Evolutionary conservation across 2,329 filamentous ascomycete genomes (phyloP).

Genomic region (Capronia americana): DNA sequence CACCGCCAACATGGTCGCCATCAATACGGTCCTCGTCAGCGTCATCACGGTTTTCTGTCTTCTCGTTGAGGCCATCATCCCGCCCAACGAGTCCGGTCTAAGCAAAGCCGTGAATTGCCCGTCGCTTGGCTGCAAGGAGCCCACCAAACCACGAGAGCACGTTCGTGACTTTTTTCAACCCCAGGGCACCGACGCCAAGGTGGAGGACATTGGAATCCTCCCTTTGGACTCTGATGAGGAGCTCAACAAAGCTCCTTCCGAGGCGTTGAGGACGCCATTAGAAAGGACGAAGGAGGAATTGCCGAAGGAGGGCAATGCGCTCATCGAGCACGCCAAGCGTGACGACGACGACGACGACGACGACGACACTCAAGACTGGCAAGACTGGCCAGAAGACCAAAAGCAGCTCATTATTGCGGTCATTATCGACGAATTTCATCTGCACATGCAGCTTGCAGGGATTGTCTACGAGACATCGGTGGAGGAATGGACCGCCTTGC

Average conservation of each 20-base stretch:
- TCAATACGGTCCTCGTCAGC: background rate
- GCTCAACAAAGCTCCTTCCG: background rate
- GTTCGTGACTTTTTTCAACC: background rate
- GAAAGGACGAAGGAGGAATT: background rate
- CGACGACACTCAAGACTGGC: background rate
- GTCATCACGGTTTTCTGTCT: background rate
- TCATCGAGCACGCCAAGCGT: slow-evolving; percentile 2
- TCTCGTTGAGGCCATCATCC: background rate
- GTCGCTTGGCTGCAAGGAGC: background rate
- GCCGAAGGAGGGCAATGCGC: background rate
- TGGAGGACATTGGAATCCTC: background rate
- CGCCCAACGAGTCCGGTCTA: background rate
- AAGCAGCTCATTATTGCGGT: background rate
- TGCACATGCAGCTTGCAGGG: background rate
- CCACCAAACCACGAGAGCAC: background rate
- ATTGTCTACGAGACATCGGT: background rate
- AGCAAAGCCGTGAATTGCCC: background rate
- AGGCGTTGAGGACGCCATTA: background rate
- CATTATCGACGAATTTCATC: background rate
- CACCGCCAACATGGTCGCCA: background rate
- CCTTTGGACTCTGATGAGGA: background rate
- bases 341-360: background rate
- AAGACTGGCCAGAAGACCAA: slow-evolving; percentile 4
- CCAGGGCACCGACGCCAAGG: background rate
- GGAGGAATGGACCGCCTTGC: background rate